Base-by-base conservation (phyloP, 1,139 yeast species). In the Pneumocystis wakefieldiae region DNA sequence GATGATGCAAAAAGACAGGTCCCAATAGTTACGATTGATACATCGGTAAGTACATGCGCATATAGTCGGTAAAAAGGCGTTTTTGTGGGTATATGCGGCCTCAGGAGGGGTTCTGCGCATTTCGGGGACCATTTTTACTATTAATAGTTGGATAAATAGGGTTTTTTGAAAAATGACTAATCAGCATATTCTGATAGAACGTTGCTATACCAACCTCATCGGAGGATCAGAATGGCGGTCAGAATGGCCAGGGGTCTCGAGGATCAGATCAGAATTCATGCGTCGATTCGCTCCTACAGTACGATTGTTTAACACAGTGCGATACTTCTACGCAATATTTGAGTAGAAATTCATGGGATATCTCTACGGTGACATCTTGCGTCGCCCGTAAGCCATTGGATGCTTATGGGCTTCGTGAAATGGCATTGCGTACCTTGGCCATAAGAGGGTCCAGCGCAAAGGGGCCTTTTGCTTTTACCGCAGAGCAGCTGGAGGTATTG, bases 401-500 rank as follows among this genome's bases (percentile, higher is more conserved):
- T 3, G 14, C 53, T 6, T 37, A 57, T 10, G 29, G 28, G 8
- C 7, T 17, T 17, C 60, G 19, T 14, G 53, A 59, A n/a, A 28
- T n/a, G 24, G 42, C 35, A 14, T 42, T 62, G 10, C 64, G 57
- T 10, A 19, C 41, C 8, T 24, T 39, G 8, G 57, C 62, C 1
- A 48, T 48, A 8, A 14, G 61, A 57, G 29, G 64, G 38, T 19
- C 62, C 48, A 14, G 64, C 64, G 2, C 64, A 64, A 63, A 62
- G 28, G 65, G 66, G 8, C 68, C 69, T 5, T 69, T 68, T 64
- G 68, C 70, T 29, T 64, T 72, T 35, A 69, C 72, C 6, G 71
- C 73, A 3, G 70, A 68, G 55, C 77, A 76, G 66, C 72, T 77
- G 41, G 68, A 69, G 57, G 68, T 73, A 7, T 71, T 77, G 48